These are phyloP conservation scores for Neonectria ditissima DNA, from an alignment of 2,329 filamentous ascomycete genomes.

Conservation along the genomic window DNA sequence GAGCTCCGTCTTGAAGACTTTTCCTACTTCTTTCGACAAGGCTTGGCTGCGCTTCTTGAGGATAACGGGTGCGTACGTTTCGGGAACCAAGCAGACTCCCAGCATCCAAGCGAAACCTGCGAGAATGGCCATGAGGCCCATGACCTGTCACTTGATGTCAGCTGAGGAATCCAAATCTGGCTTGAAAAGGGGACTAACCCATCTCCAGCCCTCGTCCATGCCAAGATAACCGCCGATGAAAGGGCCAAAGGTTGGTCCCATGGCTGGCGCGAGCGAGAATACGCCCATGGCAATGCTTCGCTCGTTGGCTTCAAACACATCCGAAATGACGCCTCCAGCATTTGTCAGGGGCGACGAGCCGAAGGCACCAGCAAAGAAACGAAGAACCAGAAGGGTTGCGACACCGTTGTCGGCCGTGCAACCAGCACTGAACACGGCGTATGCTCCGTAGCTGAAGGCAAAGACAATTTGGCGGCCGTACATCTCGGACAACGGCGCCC, in stretches of 20 bases:
- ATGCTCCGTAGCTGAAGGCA: conserved; percentile 65
- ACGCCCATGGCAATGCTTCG: conserved; percentile 69
- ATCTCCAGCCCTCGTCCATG: conserved; percentile 70
- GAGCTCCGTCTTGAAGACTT: conserved; percentile 64
- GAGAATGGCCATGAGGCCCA: conserved; percentile 71
- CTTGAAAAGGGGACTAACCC: conserved; percentile 43
- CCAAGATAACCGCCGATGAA: conserved; percentile 73
- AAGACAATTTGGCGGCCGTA: conserved; percentile 72
- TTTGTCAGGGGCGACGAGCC: conserved; percentile 73
- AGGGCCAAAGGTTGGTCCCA: conserved; percentile 70
- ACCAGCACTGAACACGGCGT: conserved; percentile 72
- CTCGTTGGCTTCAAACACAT: conserved; percentile 67
- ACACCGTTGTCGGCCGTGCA: conserved; percentile 69
- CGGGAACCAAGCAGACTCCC: conserved; percentile 63
- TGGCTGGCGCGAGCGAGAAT: conserved; percentile 72
- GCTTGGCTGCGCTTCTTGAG: conserved; percentile 64
- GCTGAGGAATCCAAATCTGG: fast-evolving
- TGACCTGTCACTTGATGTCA: conserved; percentile 55
- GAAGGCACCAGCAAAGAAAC: conserved; percentile 74
- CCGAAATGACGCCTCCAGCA: conserved; percentile 72
- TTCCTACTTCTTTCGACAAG: conserved; percentile 64
- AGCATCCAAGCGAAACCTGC: conserved; percentile 68
- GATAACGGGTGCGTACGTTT: conserved; percentile 70
- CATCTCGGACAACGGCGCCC: conserved; percentile 75
- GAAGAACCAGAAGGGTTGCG: conserved; percentile 70